These are phyloP conservation scores for Dictyostelium purpureum DNA, from an alignment of 78 protist genomes.

Conservation along the genomic window DNA sequence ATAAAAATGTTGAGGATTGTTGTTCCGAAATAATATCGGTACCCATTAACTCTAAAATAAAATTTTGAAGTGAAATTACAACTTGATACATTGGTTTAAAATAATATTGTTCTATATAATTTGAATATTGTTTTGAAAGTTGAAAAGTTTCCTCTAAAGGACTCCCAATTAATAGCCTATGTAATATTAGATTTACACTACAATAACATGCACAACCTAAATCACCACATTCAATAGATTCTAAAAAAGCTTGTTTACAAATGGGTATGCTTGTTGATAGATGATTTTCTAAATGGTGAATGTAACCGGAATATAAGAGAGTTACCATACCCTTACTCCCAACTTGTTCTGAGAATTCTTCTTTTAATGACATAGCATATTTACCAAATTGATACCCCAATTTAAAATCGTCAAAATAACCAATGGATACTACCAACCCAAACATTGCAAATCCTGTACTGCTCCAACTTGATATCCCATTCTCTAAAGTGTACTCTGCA, in stretches of 20 bases:
- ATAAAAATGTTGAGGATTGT: not conserved
- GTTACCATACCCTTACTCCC: constrained; percentile 55
- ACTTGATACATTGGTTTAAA: constrained; percentile 47
- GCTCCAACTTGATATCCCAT: constrained; percentile 33
- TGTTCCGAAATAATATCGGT: not conserved
- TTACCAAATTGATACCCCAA: constrained; percentile 39
- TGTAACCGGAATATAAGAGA: constrained; percentile 21
- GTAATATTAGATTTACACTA: constrained; percentile 20
- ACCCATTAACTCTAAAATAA: constrained; percentile 26
- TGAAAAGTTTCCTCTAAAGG: constrained; percentile 24
- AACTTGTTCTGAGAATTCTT: not conserved
- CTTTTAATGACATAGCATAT: constrained; percentile 54
- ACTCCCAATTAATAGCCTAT: not conserved
- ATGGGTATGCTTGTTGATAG: constrained; percentile 29
- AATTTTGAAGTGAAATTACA: constrained; percentile 28
- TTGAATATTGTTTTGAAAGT: constrained; percentile 21
- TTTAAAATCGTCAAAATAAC: constrained; percentile 23
- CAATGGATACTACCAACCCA: constrained; percentile 30
- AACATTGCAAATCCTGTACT: constrained; percentile 42
- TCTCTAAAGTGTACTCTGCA: not conserved
- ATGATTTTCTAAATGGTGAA: constrained; percentile 31
- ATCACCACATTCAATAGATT: constrained; percentile 44
- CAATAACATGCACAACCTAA: constrained; percentile 59
- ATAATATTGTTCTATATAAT: constrained; percentile 33
- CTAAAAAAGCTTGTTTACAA: constrained; percentile 40